A percentile compares a stretch with the other conserved stretches of the same genome.
Evolutionary conservation across 2,329 filamentous ascomycete genomes (phyloP).

Genomic region (Simplicillium sp.): DNA sequence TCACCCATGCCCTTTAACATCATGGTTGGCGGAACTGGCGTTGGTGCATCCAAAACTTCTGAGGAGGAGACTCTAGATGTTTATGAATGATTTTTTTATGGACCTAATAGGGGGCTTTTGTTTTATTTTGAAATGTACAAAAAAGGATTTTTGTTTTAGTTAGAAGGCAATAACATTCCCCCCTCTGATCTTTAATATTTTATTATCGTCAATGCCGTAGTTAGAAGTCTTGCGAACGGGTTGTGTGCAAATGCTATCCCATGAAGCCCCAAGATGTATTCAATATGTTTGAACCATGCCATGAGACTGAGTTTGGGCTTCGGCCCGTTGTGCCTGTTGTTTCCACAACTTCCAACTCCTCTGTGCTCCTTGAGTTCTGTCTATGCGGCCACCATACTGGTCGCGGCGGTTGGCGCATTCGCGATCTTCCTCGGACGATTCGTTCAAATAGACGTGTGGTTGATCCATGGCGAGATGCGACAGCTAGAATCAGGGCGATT

Average conservation of each 20-base stretch:
- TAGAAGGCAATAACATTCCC: slow-evolving; percentile 37
- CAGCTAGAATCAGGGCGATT: too few relatives aligned
- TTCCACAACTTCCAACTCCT: not conserved
- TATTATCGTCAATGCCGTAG: not conserved
- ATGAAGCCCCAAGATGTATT: slow-evolving; percentile 7
- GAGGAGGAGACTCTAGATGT: slow-evolving; percentile 19
- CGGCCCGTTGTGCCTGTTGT: not conserved
- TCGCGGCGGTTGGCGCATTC: not conserved
- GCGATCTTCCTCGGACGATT: too few relatives aligned
- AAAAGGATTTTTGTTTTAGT: slow-evolving; percentile 9
- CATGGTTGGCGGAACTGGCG: slow-evolving; percentile 37
- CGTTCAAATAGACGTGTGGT: too few relatives aligned
- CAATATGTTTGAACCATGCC: slow-evolving; percentile 6
- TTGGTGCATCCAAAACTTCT: slow-evolving; percentile 40
- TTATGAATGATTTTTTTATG: slow-evolving; percentile 31
- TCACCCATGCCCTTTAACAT: slow-evolving; percentile 35
- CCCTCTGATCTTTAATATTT: slow-evolving; percentile 29
- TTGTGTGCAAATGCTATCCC: not conserved
- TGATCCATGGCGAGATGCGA: too few relatives aligned
- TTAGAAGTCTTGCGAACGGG: slow-evolving; percentile 1
- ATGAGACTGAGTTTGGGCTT: not conserved
- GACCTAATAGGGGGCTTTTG: slow-evolving; percentile 29
- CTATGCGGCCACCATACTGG: not conserved
- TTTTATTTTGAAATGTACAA: slow-evolving; percentile 34
- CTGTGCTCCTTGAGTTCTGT: not conserved